Conservation (phyloP, 2,329 filamentous ascomycete genomes). For the Aaosphaeria pasadenensis region DNA sequence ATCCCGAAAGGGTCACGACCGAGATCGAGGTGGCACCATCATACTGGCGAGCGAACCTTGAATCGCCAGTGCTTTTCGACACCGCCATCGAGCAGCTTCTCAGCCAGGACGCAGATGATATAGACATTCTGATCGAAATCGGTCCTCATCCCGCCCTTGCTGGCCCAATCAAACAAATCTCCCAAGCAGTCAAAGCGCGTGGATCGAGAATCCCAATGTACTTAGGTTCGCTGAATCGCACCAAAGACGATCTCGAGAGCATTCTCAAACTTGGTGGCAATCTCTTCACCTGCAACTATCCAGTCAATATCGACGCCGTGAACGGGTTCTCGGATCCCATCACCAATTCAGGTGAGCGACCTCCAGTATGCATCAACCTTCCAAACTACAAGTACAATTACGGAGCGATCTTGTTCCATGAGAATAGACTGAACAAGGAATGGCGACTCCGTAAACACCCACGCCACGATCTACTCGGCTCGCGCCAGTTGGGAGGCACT, state of each 20-base stretch:
- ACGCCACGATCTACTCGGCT: constrained; percentile 18
- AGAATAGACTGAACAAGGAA: constrained; percentile 13
- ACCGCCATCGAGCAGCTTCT: constrained; percentile 5
- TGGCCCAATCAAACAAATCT: constrained; percentile 37
- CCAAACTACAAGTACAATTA: constrained; percentile 18
- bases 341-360: not conserved
- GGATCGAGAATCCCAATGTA: constrained; percentile 2
- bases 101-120: not conserved
- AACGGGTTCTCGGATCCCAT: constrained; percentile 4
- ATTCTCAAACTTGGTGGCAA: constrained; percentile 12
- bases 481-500: not conserved
- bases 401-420: constrained; percentile 8
- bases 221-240: constrained; percentile 7
- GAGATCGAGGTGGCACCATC: not conserved
- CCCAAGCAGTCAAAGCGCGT: constrained; percentile 22
- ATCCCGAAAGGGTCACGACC: constrained; percentile 2
- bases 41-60: constrained; percentile 20
- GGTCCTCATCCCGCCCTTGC: constrained; percentile 44
- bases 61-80: constrained; percentile 14
- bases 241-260: constrained; percentile 5
- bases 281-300: constrained; percentile 8
- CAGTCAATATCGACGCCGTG: constrained; percentile 8
- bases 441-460: constrained; percentile 4
- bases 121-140: constrained; percentile 12
- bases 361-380: constrained; percentile 8